Conservation (phyloP, 2,329 filamentous ascomycete genomes). For the Endoconidiophora laricicola region DNA sequence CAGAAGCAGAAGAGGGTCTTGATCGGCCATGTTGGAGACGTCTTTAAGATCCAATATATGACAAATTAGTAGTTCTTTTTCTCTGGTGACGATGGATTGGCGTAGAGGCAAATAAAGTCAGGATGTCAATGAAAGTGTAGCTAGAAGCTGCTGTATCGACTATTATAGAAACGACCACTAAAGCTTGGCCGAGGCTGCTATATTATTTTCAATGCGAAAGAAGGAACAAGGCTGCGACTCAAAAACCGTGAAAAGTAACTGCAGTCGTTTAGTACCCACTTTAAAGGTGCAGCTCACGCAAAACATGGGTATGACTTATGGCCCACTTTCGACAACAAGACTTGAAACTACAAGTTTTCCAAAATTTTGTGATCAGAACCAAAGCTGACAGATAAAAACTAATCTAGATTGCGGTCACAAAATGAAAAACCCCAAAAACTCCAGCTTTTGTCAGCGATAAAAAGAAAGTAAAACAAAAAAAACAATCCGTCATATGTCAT, state of each 20-base stretch:
- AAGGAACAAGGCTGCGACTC: neutral
- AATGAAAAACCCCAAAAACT: constrained; percentile 9
- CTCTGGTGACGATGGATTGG: neutral
- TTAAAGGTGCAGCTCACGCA: constrained; percentile 3
- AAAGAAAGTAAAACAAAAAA: constrained; percentile 4
- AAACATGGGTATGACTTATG: neutral
- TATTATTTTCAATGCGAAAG: no score
- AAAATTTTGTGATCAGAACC: neutral
- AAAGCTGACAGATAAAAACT: neutral
- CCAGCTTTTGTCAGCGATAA: constrained; percentile 7
- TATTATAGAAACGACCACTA: no score
- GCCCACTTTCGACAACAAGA: no score
- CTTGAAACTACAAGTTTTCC: no score
- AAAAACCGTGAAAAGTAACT: neutral
- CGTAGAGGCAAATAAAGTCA: no score
- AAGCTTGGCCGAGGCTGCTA: neutral
- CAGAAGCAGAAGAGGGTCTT: constrained; percentile 69
- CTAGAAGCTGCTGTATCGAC: neutral
- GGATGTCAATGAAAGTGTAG: no score
- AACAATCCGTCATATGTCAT: constrained; percentile 12
- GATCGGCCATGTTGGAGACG: constrained; percentile 27
- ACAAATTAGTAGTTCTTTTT: neutral
- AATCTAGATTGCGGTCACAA: constrained; percentile 5
- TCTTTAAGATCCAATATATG: neutral
- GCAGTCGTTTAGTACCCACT: constrained; percentile 3